Evolutionary conservation across 345 rosid species (phyloP).

Genomic region (Isatis tinctoria): DNA sequence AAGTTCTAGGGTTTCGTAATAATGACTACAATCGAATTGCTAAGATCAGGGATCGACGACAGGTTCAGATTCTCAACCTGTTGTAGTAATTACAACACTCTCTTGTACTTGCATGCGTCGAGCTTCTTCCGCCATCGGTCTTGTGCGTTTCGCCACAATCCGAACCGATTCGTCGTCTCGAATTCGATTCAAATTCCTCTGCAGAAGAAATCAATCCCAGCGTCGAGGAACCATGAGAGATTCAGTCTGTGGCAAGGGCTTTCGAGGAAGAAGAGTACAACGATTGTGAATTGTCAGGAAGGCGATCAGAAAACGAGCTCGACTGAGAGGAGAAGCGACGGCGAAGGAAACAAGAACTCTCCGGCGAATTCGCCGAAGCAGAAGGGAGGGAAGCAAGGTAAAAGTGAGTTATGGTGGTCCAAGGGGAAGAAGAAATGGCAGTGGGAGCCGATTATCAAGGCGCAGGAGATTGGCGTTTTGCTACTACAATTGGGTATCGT

Average conservation of each 20-base stretch:
- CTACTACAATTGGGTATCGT: constrained; percentile 71
- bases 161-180: constrained; percentile 30
- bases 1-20: constrained; percentile 37
- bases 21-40: constrained; percentile 44
- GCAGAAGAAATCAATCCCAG: constrained; percentile 2
- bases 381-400: constrained; percentile 51
- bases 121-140: constrained; percentile 30
- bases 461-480: constrained; percentile 73
- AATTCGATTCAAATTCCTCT: constrained; percentile 26
- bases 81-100: constrained; percentile 25
- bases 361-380: constrained; percentile 42
- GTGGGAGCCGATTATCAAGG: constrained; percentile 81
- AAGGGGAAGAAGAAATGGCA: constrained; percentile 53
- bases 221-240: neutral
- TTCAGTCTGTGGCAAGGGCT: constrained; percentile 35
- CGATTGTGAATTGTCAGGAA: constrained; percentile 64
- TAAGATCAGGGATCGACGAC: constrained; percentile 33
- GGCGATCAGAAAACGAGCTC: constrained; percentile 49
- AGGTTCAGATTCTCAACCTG: constrained; percentile 11
- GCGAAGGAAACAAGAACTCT: constrained; percentile 38
- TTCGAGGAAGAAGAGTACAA: constrained; percentile 24
- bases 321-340: constrained; percentile 39
- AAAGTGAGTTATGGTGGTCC: constrained; percentile 59
- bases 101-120: constrained; percentile 34
- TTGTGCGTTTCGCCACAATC: constrained; percentile 36